phyloP scores from a whole-genome alignment of 805 yeast genomes.

The Lipomyces spencermartinsiae region DNA sequence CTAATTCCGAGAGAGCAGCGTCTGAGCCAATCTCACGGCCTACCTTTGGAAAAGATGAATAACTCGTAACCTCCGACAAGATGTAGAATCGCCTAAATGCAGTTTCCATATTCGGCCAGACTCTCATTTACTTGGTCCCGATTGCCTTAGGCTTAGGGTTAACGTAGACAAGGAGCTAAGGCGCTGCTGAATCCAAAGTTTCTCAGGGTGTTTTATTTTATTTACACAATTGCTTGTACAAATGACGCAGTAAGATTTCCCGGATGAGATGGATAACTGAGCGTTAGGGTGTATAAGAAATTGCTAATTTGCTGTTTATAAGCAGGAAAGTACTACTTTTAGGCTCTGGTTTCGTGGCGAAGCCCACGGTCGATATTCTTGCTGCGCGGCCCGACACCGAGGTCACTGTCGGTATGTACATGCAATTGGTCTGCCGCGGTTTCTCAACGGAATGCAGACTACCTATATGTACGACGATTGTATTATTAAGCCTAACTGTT shows the following conservation, averaged over 20 bases:
- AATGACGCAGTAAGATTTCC: background rate
- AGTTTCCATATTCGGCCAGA: no score
- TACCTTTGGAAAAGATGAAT: no score
- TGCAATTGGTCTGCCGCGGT: background rate
- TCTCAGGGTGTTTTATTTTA: background rate
- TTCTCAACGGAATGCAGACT: background rate
- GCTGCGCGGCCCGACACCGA: constrained; percentile 74
- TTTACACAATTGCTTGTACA: background rate
- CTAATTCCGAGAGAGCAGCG: no score
- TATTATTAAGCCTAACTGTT: constrained; percentile 1
- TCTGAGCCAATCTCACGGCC: no score
- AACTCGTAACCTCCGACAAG: no score
- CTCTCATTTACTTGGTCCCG: no score
- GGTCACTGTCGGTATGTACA: constrained; percentile 71
- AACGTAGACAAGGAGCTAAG: no score
- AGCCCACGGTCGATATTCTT: constrained; percentile 95
- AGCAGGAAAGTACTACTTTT: constrained; percentile 38
- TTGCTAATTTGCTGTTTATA: background rate
- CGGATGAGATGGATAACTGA: background rate
- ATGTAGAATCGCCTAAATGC: no score
- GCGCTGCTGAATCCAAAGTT: background rate
- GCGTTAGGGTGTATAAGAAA: background rate
- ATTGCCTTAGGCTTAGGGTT: background rate
- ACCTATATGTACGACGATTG: background rate
- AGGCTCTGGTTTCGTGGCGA: constrained; percentile 90